Evolutionary conservation across 495 filamentous ascomycete genomes (phyloP), one percentile per base, ranked within the genome.

Genomic region (Aspergillus incahuasiensis): DNA sequence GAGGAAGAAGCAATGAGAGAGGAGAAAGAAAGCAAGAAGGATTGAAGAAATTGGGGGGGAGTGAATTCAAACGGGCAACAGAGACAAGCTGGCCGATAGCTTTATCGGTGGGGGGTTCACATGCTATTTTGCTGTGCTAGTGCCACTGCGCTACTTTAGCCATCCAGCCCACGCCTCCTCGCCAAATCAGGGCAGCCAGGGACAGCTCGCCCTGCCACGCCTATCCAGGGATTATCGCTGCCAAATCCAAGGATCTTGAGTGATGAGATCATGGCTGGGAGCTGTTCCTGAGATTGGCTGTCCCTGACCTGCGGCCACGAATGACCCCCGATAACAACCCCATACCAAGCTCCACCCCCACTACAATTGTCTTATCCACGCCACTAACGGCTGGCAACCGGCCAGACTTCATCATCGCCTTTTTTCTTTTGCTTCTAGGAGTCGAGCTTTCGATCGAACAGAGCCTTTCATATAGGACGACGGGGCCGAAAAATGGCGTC

Each of bases 41-140:
- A 35, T 5, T 35, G 32, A 35, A 11, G 32, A 35, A 35, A 7
- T 35, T n/a, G n/a, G 32, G 32, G 32, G 32, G 32, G 3, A 12
- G 32, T 35, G 32, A 35, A 35, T 5, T 5, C 32, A 9, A 35
- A 35, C 32, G 32, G 2, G 13, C 6, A 5, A 35, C 8, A 35
- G 5, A 35, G 8, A 35, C 32, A 35, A 35, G 12, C 30, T 20
- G 34, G 15, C 32, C 13, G 34, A 49, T 48, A 49, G 47, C 47
- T 40, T 45, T 35, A 35, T 12, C 38, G 12, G 38, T 40, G 38
- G 54, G 54, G 54, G 54, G 54, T 44, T 28, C 43, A 46, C 21
- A 25, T 46, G 20, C 38, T 3, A 16, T 16, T 40, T 18, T 40
- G 38, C n/a, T 4, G 5, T 18, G 13, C n/a, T 40, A 40, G 38